A percentile compares a stretch with the other conserved stretches of the same genome.
These are phyloP conservation scores for Termitomyces sp. DNA, from an alignment of 768 basidiomycete genomes.

Conservation along the genomic window DNA sequence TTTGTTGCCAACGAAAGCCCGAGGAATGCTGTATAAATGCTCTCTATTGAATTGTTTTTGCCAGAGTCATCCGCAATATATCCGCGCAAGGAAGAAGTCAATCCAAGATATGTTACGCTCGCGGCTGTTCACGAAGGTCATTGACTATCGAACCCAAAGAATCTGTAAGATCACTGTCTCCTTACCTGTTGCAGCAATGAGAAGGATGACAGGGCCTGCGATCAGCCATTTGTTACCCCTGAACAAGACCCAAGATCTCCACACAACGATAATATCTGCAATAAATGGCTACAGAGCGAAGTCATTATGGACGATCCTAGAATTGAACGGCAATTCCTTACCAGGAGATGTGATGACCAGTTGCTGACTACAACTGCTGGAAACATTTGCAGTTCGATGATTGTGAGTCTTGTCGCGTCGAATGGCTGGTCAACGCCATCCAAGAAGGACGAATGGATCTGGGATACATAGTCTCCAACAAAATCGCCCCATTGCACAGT, in stretches of 20 bases:
- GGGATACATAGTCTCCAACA: slow-evolving; percentile 1
- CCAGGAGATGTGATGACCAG: slow-evolving; percentile 2
- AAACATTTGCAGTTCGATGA: neutral
- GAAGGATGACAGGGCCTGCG: neutral
- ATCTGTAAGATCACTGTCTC: neutral
- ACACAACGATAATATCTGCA: slow-evolving; percentile 6
- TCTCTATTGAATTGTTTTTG: neutral
- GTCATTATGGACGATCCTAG: neutral
- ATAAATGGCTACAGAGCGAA: neutral
- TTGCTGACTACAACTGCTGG: slow-evolving; percentile 1
- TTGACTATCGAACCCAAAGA: neutral
- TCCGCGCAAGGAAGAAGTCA: neutral
- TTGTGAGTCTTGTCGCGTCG: neutral
- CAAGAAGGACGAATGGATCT: neutral
- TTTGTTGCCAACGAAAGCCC: slow-evolving; percentile 7
- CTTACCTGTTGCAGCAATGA: slow-evolving; percentile 3
- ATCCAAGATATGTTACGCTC: slow-evolving; percentile 5
- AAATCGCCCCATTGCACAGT: neutral
- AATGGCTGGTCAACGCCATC: neutral
- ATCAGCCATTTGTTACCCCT: slow-evolving; percentile 4
- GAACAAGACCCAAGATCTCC: slow-evolving; percentile 10
- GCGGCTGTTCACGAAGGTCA: neutral
- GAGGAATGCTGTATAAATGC: neutral
- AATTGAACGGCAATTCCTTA: neutral
- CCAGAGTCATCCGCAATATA: neutral